Evolutionary conservation across 805 yeast genomes (phyloP), one percentile per base, ranked within the genome.

Genomic region (Ogataea kodamae): DNA sequence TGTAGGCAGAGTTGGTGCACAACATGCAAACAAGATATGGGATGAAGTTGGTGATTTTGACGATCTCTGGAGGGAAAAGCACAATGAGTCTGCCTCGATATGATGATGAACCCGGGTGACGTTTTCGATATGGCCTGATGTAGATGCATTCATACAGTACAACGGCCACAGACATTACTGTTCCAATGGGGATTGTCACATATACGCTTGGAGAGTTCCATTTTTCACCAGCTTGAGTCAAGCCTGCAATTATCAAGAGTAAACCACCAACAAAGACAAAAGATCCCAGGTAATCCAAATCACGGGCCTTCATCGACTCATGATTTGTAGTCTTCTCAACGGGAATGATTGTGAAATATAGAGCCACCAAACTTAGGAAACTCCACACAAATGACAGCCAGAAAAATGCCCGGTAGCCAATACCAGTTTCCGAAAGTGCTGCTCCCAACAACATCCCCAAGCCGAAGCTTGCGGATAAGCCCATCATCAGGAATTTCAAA

Each of bases 401-500:
- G 38, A 59, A 64, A 9, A 61, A 40, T 1, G 64, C 66, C 35
- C 57, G 57, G 42, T 67, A 68, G 1, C 72, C 73, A 26, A 64
- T 46, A 2, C 35, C 18, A 0, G 67, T 48, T 18, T 41, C 30
- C 1, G 61, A 46, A 31, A 70, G 68, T 0, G 68, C 74, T 31
- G 74, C 74, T 18, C 74, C 74, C 2, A 68, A 16, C 5, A 68
- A 37, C 4, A 54, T 43, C 3, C 73, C 74, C 6, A 67, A 18
- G 8, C 70, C 71, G 12, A 64, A 53, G 10, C 59, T 45, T 5
- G 49, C 33, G 21, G 62, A 28, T 15, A 51, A 15, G 9, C 42
- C 24, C 1, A 45, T 25, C 5, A 30, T 23, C 16, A 30, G 11
- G 25, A 50, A 28, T 6, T 51, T 42, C 18, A 62, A 31, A 2